phyloP scores from a whole-genome alignment of 257 asterid genomes.

The Voacanga thouarsii region DNA sequence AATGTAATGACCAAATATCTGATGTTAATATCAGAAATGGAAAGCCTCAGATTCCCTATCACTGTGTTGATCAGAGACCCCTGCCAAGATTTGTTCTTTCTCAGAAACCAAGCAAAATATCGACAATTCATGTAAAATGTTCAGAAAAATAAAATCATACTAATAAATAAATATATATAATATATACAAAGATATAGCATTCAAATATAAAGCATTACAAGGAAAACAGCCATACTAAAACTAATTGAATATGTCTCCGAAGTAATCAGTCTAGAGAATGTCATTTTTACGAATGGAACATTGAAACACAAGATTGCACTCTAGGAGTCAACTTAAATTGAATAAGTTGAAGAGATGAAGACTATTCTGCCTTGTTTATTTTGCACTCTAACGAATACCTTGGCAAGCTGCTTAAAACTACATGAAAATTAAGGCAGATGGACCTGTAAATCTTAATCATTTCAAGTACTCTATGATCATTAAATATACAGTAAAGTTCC shows the following conservation, averaged over 20 bases:
- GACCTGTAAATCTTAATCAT: no score
- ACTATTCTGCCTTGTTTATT: no score
- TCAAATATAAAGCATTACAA: background rate
- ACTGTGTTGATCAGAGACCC: slow-evolving; percentile 94
- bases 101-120: slow-evolving; percentile 22
- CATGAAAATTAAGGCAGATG: no score
- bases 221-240: background rate
- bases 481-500: no score
- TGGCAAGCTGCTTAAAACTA: no score
- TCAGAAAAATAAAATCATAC: background rate
- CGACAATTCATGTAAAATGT: background rate
- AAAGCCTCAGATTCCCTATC: slow-evolving; percentile 94
- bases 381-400: no score
- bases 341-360: no score
- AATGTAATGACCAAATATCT: slow-evolving; percentile 49
- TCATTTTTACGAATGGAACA: background rate
- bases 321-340: no score
- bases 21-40: slow-evolving; percentile 88
- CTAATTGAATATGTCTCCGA: background rate
- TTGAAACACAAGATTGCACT: no score
- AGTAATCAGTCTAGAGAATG: background rate
- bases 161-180: no score
- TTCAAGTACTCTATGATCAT: no score
- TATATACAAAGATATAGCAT: background rate
- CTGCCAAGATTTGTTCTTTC: slow-evolving; percentile 89